Percentiles rank a stretch among this genome's conserved stretches.
These are phyloP conservation scores for Aspergillus tamarii DNA, from an alignment of 2,329 filamentous ascomycete species.

Conservation along the genomic window DNA sequence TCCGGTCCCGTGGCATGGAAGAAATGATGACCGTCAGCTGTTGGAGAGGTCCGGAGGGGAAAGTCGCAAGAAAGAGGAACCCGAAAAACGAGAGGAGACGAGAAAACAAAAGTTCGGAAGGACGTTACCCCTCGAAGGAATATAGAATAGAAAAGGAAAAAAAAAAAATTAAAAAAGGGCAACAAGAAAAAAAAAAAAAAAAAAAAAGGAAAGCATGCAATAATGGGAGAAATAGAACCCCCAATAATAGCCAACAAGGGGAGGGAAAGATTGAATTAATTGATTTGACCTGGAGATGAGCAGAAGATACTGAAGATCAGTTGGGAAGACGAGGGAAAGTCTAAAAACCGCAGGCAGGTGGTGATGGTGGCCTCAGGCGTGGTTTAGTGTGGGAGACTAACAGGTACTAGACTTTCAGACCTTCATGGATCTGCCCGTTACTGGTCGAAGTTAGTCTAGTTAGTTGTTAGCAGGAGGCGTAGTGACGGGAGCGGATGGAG, in stretches of 20 bases:
- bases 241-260: conserved; percentile 16
- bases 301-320: conserved; percentile 1
- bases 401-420: conserved; percentile 15
- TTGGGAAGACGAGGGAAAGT: conserved; percentile 3
- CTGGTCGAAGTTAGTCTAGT: conserved; percentile 14
- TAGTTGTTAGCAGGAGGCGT: conserved; percentile 2
- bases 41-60: not conserved
- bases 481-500: conserved; percentile 14
- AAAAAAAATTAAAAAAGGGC: conserved; percentile 17
- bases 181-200: conserved; percentile 32
- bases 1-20: not conserved
- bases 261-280: conserved; percentile 5
- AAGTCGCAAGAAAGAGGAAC: conserved; percentile 1
- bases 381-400: conserved; percentile 15
- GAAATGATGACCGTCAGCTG: conserved; percentile 8
- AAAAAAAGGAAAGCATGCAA: conserved; percentile 22
- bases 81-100: not conserved
- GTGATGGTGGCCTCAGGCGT: conserved; percentile 13
- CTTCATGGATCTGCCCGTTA: conserved; percentile 20
- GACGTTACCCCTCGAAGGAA: conserved; percentile 2
- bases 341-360: conserved; percentile 1
- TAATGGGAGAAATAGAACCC: conserved; percentile 2
- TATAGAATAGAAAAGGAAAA: conserved; percentile 3
- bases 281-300: conserved; percentile 1
- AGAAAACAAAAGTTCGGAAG: conserved; percentile 11